Conservation (phyloP, 2,329 filamentous ascomycete genomes). For the Dendryphion nanum region DNA sequence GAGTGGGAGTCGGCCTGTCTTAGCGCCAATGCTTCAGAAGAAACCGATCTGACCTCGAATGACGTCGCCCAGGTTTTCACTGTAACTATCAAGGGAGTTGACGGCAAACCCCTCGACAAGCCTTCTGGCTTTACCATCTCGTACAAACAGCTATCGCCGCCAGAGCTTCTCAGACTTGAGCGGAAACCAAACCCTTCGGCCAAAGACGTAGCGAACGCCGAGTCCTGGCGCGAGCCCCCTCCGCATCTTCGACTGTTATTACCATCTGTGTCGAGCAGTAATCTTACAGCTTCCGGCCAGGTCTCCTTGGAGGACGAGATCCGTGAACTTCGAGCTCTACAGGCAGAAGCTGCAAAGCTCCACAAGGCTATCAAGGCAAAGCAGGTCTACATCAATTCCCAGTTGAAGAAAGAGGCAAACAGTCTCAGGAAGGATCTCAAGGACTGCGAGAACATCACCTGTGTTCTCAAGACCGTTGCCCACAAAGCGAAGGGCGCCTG, state of each 20-base stretch:
- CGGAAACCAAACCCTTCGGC: slow-evolving; percentile 31
- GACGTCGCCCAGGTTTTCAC: slow-evolving; percentile 39
- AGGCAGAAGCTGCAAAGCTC: slow-evolving; percentile 38
- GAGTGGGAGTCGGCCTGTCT: slow-evolving; percentile 42
- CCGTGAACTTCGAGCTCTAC: slow-evolving; percentile 40
- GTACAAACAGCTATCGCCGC: slow-evolving; percentile 39
- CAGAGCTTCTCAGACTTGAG: slow-evolving; percentile 37
- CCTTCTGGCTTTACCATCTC: slow-evolving; percentile 41
- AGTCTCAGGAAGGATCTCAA: slow-evolving; percentile 40
- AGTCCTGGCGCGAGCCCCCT: slow-evolving; percentile 40
- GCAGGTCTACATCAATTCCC: slow-evolving; percentile 32
- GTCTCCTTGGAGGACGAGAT: slow-evolving; percentile 40
- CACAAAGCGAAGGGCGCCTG: slow-evolving; percentile 36
- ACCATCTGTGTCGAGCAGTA: slow-evolving; percentile 9
- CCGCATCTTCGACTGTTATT: slow-evolving; percentile 29
- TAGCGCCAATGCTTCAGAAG: slow-evolving; percentile 14
- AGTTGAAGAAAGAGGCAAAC: slow-evolving; percentile 26
- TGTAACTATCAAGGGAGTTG: slow-evolving; percentile 39
- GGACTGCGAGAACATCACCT: slow-evolving; percentile 44
- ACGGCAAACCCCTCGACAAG: slow-evolving; percentile 29
- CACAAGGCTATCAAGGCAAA: slow-evolving; percentile 37
- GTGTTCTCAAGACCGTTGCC: slow-evolving; percentile 41
- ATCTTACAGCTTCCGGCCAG: not conserved
- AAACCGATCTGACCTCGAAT: slow-evolving; percentile 18
- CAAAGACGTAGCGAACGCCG: slow-evolving; percentile 21